Evolutionary conservation across 495 filamentous ascomycete species (phyloP).

Genomic region (Podospora comata): DNA sequence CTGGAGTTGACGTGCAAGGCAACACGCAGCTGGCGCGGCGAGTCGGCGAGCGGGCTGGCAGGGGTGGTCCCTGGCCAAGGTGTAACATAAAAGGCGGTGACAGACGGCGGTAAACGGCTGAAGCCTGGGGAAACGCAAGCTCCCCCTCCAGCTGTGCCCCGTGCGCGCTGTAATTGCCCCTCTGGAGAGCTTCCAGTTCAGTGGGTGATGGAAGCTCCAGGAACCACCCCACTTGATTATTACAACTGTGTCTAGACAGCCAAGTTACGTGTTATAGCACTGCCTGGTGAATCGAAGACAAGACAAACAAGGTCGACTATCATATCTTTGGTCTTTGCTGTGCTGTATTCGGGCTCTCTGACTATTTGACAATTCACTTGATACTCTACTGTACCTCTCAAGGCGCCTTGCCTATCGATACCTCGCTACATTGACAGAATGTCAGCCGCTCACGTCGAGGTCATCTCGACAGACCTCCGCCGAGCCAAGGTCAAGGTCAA

Average conservation of each 20-base stretch:
- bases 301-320: neutral
- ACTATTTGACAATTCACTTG: neutral
- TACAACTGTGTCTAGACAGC: neutral
- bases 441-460: conserved; percentile 88
- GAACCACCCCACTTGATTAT: conserved; percentile 14
- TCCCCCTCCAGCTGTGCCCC: conserved; percentile 3
- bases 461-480: conserved; percentile 72
- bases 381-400: neutral
- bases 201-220: conserved; percentile 19
- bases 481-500: conserved; percentile 77
- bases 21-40: conserved; percentile 44
- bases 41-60: conserved; percentile 18
- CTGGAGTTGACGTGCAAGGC: conserved; percentile 33
- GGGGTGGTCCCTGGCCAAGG: conserved; percentile 13
- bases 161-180: conserved; percentile 19
- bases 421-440: neutral
- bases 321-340: neutral
- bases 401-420: neutral
- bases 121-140: conserved; percentile 15
- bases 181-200: conserved; percentile 15
- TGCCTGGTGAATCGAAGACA: neutral
- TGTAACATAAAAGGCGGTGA: conserved; percentile 24
- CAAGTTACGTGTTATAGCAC: neutral
- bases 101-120: conserved; percentile 20
- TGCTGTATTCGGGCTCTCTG: neutral